phyloP scores from a whole-genome alignment of 2,329 filamentous ascomycete genomes.

The Epichloe baconii region DNA sequence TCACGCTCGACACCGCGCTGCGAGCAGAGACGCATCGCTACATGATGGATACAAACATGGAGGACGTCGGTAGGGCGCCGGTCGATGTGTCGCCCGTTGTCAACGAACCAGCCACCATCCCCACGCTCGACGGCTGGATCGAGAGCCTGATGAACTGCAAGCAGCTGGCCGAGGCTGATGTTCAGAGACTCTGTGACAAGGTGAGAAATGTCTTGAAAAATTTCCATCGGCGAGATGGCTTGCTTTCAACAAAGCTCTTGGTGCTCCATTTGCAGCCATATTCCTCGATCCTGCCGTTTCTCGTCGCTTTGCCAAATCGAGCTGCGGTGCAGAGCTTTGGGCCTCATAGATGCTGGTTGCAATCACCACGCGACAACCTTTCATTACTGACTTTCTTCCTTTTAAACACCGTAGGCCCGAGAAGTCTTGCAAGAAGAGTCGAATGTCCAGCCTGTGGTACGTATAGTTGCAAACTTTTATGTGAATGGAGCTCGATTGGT shows the following conservation, averaged over 20 bases:
- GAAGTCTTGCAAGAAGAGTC: conserved; percentile 96
- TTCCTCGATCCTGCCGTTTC: not conserved
- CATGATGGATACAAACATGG: conserved; percentile 94
- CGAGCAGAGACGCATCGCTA: conserved; percentile 8
- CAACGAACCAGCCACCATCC: conserved; percentile 74
- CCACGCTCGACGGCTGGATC: conserved; percentile 95
- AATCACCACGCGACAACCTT: not conserved
- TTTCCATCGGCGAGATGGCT: not conserved
- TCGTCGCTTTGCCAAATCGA: not conserved
- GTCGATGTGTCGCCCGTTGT: conserved; percentile 62
- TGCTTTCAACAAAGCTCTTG: not conserved
- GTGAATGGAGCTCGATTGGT: not conserved
- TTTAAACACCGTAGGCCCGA: conserved; percentile 49
- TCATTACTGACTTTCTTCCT: conserved; percentile 16
- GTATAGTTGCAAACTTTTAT: conserved; percentile 15
- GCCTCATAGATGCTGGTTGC: not conserved
- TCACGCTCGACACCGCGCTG: conserved; percentile 10
- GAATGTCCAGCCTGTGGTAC: conserved; percentile 96
- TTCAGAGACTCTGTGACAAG: conserved; percentile 96
- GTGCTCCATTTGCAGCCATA: not conserved
- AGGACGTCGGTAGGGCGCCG: conserved; percentile 83
- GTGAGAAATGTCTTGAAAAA: conserved; percentile 32
- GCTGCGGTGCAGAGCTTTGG: not conserved
- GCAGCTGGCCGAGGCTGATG: conserved; percentile 87
- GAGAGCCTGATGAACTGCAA: conserved; percentile 98